A percentile compares a stretch with the other conserved stretches of the same genome.
phyloP scores from a whole-genome alignment of 805 yeast species.

The Isabelozyma heimii region DNA sequence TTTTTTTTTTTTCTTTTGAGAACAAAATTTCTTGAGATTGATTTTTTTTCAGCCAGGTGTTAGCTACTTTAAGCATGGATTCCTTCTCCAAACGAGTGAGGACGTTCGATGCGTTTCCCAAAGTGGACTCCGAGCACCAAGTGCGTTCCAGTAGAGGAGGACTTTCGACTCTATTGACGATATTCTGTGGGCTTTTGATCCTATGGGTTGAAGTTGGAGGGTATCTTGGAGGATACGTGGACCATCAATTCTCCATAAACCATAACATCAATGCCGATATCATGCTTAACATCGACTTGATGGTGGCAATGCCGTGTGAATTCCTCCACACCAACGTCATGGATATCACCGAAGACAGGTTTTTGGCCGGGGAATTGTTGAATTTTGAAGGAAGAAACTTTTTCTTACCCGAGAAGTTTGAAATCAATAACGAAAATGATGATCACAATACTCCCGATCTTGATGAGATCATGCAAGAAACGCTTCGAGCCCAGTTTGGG shows the following conservation, averaged over 20 bases:
- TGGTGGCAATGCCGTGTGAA: slow-evolving; percentile 83
- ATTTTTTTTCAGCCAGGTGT: neutral
- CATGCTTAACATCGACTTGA: slow-evolving; percentile 72
- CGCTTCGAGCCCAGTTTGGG: slow-evolving; percentile 63
- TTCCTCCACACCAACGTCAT: slow-evolving; percentile 69
- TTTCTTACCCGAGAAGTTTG: slow-evolving; percentile 49
- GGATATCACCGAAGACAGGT: slow-evolving; percentile 75
- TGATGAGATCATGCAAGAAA: slow-evolving; percentile 63
- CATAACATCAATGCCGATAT: slow-evolving; percentile 53
- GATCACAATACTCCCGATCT: slow-evolving; percentile 58
- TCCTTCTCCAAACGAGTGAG: slow-evolving; percentile 36
- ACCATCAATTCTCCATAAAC: slow-evolving; percentile 77
- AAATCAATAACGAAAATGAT: slow-evolving; percentile 44
- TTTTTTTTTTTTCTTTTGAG: neutral
- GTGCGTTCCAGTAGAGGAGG: slow-evolving; percentile 80
- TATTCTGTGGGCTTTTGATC: slow-evolving; percentile 60
- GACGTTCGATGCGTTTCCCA: slow-evolving; percentile 47
- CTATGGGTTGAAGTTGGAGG: slow-evolving; percentile 85
- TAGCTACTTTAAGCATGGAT: slow-evolving; percentile 24
- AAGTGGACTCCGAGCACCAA: slow-evolving; percentile 51
- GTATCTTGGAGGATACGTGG: slow-evolving; percentile 76
- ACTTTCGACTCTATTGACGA: slow-evolving; percentile 61
- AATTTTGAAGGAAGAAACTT: slow-evolving; percentile 65
- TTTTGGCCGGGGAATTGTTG: slow-evolving; percentile 73
- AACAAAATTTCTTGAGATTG: neutral